phyloP scores from a whole-genome alignment of 2,329 filamentous ascomycete species.

The Cercospora zeae-maydis region DNA sequence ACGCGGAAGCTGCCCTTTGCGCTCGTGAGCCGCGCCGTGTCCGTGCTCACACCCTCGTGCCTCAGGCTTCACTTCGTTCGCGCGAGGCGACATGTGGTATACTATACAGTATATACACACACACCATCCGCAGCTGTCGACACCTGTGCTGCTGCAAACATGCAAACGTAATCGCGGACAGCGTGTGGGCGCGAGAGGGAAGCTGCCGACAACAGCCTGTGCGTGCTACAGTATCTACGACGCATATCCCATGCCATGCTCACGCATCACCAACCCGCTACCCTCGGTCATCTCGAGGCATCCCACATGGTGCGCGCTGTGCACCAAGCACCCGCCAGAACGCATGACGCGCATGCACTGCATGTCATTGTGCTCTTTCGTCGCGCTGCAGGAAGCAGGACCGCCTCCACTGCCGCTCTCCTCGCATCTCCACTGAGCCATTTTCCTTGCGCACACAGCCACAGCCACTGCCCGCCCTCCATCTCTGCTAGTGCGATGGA shows the following conservation, averaged over 20 bases:
- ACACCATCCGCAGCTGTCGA: too few relatives aligned
- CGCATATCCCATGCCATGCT: too few relatives aligned
- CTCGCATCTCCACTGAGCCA: slow-evolving; percentile 14
- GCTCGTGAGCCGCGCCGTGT: not conserved
- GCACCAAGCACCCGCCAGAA: not conserved
- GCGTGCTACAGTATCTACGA: too few relatives aligned
- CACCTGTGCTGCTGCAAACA: too few relatives aligned
- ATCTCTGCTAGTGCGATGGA: slow-evolving; percentile 9
- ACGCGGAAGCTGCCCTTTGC: not conserved
- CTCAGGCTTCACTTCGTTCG: not conserved
- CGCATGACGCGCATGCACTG: not conserved
- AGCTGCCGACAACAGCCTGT: too few relatives aligned
- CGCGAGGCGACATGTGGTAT: too few relatives aligned
- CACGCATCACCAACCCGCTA: too few relatives aligned
- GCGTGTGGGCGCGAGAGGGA: too few relatives aligned
- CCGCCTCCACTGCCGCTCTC: not conserved
- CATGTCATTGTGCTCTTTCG: not conserved
- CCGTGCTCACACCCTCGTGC: not conserved
- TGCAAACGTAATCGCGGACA: too few relatives aligned
- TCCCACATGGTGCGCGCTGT: too few relatives aligned
- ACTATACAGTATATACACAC: too few relatives aligned
- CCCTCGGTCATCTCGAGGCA: not conserved
- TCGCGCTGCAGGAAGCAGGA: not conserved
- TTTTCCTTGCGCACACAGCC: slow-evolving; percentile 11
- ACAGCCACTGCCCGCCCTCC: slow-evolving; percentile 2